A percentile compares a stretch with the other conserved stretches of the same genome.
Conservation (phyloP, 306 rosid species). For the Prunus padus region DNA sequence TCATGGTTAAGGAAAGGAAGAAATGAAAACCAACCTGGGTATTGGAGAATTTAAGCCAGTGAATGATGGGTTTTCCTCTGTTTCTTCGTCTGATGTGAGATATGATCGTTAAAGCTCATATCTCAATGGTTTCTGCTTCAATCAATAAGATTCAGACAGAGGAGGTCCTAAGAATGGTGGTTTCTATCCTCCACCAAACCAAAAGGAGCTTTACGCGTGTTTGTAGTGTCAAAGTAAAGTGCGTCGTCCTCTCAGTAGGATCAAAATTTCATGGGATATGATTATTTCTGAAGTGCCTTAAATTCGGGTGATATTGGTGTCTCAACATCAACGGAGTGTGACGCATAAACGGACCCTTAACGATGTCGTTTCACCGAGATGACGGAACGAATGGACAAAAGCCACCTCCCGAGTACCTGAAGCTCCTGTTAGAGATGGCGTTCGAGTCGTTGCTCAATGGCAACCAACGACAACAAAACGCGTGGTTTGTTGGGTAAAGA, state of each 20-base stretch:
- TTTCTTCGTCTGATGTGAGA: background rate
- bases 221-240: background rate
- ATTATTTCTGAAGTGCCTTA: background rate
- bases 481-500: background rate
- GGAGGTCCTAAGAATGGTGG: constrained; percentile 15
- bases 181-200: background rate
- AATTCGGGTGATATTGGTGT: background rate
- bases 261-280: background rate
- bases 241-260: background rate
- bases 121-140: background rate
- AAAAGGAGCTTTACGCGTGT: constrained; percentile 26
- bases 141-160: constrained; percentile 3
- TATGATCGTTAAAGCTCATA: background rate
- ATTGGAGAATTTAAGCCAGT: background rate
- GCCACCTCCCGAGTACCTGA: too few species aligned
- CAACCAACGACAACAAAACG: constrained; percentile 1
- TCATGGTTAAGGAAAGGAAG: background rate
- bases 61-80: constrained; percentile 21
- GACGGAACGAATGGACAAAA: background rate
- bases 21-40: constrained; percentile 29
- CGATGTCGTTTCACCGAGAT: background rate
- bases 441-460: background rate
- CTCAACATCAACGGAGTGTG: background rate
- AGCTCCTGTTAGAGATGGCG: background rate
- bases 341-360: background rate